phyloP scores from a whole-genome alignment of 192 early-diverging fungal genomes.

The Gorgonomyces haynaldii region DNA sequence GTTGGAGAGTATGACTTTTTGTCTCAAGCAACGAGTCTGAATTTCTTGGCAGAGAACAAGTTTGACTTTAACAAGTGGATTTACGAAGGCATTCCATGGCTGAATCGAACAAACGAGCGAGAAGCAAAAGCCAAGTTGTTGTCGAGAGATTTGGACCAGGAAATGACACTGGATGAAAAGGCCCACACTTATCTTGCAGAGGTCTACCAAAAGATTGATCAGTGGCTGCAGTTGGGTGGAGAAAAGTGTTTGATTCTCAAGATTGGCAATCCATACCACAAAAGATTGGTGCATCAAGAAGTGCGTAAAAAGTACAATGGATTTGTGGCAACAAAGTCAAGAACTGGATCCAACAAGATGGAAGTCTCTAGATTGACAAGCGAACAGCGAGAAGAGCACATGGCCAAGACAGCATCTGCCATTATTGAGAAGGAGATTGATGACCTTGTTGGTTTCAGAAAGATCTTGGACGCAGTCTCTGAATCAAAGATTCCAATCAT shows the following conservation, averaged over 20 bases:
- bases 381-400: constrained; percentile 27
- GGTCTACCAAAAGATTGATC: constrained; percentile 33
- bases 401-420: constrained; percentile 12
- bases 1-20: constrained; percentile 40
- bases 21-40: constrained; percentile 43
- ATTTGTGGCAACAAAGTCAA: constrained; percentile 27
- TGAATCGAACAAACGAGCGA: constrained; percentile 49
- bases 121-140: constrained; percentile 13
- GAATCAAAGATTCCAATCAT: constrained; percentile 63
- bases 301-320: constrained; percentile 41
- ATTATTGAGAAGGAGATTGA: constrained; percentile 38
- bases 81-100: constrained; percentile 59
- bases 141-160: constrained; percentile 9
- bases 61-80: constrained; percentile 94
- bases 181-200: constrained; percentile 37
- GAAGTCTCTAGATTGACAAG: constrained; percentile 33
- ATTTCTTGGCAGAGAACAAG: constrained; percentile 60
- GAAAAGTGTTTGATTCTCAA: constrained; percentile 30
- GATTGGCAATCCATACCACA: constrained; percentile 51
- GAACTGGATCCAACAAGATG: constrained; percentile 25
- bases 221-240: constrained; percentile 33
- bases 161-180: constrained; percentile 39
- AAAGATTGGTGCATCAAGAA: constrained; percentile 69
- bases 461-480: constrained; percentile 65
- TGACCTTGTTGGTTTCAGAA: constrained; percentile 54